Base-by-base conservation (phyloP, 768 basidiomycete genomes). In the Kwoniella dejecticola region DNA sequence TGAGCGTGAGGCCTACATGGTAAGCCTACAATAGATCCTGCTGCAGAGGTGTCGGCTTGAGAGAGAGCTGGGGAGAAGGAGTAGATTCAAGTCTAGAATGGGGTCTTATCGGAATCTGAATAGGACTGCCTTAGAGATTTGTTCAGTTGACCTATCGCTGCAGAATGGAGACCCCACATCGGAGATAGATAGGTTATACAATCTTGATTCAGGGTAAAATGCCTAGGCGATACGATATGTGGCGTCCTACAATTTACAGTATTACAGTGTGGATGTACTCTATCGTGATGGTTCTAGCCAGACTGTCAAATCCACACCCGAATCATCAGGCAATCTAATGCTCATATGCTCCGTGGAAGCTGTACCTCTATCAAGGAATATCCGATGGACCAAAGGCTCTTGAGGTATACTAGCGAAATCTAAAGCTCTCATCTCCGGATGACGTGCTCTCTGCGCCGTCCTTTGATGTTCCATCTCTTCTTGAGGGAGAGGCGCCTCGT, bases 161-260 rank as follows among this genome's bases (percentile, higher is more conserved):
- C 2, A 29, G 3, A 26, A 26, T 27, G 46, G 46, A 26, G 46
- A 24, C 46, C n/a, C 46, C 46, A 27, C 46, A 27, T 47, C 44
- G 44, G 44, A 45, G 17, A 45, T n/a, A 45, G 44, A 21, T 10
- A 19, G 27, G 7, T 36, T 15, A 36, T 7, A 36, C 15, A 36
- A 36, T 15, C 41, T 21, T 15, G 24, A 15, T 36, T 36, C 33
- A 36, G 33, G 33, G 33, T 36, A 36, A 36, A 36, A 36, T 29
- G 19, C 46, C 46, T 47, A 47, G 46, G 46, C 24, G 46, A 47
- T 47, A 47, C 24, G 23, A 13, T 23, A 23, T 47, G 46, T 47
- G 46, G 46, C 46, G 24, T 27, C 24, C 33, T 36, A 36, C 33
- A 7, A 15, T 7, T 36, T 7, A 36, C 7, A 7, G 15, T 7